These are phyloP conservation scores for Vanilla planifolia DNA, from an alignment of 106 monocot genomes.

Conservation along the genomic window DNA sequence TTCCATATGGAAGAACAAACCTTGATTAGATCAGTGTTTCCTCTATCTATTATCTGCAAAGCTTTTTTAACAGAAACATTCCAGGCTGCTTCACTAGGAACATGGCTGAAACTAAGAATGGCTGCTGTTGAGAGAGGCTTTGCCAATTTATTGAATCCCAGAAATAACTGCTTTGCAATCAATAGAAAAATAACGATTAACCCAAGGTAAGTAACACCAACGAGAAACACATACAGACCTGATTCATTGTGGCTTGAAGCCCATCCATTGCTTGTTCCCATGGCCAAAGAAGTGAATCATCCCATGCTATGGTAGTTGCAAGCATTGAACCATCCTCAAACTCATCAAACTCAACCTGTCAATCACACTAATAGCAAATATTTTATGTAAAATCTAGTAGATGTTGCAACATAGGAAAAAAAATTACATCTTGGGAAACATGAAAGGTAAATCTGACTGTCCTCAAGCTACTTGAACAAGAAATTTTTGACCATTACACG, in stretches of 20 bases:
- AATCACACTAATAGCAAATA: constrained; percentile 26
- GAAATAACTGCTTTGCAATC: constrained; percentile 44
- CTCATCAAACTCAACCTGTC: constrained; percentile 94
- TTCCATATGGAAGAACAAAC: constrained; percentile 16
- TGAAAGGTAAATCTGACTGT: background rate
- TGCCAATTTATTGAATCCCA: constrained; percentile 21
- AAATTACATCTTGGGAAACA: background rate
- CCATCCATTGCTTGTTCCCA: constrained; percentile 67
- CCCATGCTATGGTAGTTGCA: constrained; percentile 90
- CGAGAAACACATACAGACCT: constrained; percentile 32
- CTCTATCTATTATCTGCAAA: constrained; percentile 56
- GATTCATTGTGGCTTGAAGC: constrained; percentile 46
- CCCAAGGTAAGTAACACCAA: background rate
- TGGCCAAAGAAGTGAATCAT: constrained; percentile 54
- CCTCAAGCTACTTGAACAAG: too few species aligned
- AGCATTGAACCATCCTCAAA: constrained; percentile 68
- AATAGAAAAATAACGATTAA: background rate
- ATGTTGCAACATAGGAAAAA: background rate
- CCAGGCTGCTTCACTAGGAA: constrained; percentile 58
- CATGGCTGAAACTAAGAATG: constrained; percentile 54
- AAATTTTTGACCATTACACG: too few species aligned
- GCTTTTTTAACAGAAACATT: constrained; percentile 67
- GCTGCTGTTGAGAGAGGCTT: constrained; percentile 29
- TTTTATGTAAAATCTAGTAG: constrained; percentile 22
- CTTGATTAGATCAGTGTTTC: constrained; percentile 60